phyloP scores from a whole-genome alignment of 1,284 basidiomycete genomes.

The Amylostereum areolatum region DNA sequence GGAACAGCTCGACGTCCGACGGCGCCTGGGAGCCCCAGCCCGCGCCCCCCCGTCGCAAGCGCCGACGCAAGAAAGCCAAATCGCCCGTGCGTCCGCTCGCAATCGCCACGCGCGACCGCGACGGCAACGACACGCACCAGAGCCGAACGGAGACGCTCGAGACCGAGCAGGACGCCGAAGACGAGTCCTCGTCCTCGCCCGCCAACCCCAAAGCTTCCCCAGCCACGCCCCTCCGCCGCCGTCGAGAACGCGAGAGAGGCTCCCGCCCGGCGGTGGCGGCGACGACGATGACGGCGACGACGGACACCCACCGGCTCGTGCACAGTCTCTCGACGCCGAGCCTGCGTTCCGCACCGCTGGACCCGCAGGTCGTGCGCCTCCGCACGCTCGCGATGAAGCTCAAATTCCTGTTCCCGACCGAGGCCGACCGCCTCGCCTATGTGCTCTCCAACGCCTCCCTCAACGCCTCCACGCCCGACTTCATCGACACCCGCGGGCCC shows the following conservation, averaged over 20 bases:
- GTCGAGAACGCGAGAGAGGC: too few relatives aligned
- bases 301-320: slow-evolving; percentile 19
- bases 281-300: slow-evolving; percentile 10
- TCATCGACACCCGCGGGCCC: slow-evolving; percentile 49
- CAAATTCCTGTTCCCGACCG: slow-evolving; percentile 50
- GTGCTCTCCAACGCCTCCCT: slow-evolving; percentile 38
- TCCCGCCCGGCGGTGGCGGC: slow-evolving; percentile 2
- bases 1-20: slow-evolving; percentile 33
- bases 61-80: slow-evolving; percentile 39
- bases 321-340: slow-evolving; percentile 40
- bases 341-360: slow-evolving; percentile 35
- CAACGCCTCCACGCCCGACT: slow-evolving; percentile 26
- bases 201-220: slow-evolving; percentile 32
- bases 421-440: slow-evolving; percentile 38
- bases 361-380: slow-evolving; percentile 45
- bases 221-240: slow-evolving; percentile 25
- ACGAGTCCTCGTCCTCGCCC: slow-evolving; percentile 28
- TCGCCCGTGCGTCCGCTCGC: slow-evolving; percentile 18
- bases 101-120: slow-evolving; percentile 15
- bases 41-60: slow-evolving; percentile 38
- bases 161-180: slow-evolving; percentile 21
- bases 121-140: slow-evolving; percentile 16
- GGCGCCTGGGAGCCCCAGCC: slow-evolving; percentile 25
- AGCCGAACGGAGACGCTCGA: slow-evolving; percentile 15
- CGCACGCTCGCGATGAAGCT: slow-evolving; percentile 51